These are phyloP conservation scores for Colletotrichum horii DNA, from an alignment of 2,329 filamentous ascomycete genomes.

Conservation along the genomic window DNA sequence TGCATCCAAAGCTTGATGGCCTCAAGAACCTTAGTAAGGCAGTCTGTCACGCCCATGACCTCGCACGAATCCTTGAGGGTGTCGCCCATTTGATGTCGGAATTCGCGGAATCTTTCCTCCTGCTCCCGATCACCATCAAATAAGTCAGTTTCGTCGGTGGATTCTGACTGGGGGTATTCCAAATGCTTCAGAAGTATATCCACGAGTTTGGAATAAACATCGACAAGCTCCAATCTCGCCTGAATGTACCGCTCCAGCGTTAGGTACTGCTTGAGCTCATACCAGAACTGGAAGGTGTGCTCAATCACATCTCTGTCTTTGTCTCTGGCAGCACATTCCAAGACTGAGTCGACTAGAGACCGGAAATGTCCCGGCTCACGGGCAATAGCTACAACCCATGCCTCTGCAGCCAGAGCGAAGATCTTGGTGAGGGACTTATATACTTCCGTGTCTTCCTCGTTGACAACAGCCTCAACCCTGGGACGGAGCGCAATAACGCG, in stretches of 20 bases:
- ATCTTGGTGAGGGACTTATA: constrained; percentile 90
- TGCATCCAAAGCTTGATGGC: constrained; percentile 89
- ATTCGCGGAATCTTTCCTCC: constrained; percentile 96
- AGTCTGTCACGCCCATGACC: constrained; percentile 92
- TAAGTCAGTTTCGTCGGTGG: constrained; percentile 76
- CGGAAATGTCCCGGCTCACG: constrained; percentile 83
- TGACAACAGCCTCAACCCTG: constrained; percentile 75
- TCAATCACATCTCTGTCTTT: constrained; percentile 90
- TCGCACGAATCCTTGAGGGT: constrained; percentile 97
- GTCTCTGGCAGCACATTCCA: constrained; percentile 91
- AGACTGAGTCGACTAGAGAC: constrained; percentile 82
- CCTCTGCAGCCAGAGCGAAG: constrained; percentile 90
- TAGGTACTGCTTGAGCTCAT: constrained; percentile 95
- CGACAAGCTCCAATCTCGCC: constrained; percentile 76
- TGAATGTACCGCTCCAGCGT: constrained; percentile 89
- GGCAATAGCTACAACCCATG: constrained; percentile 92
- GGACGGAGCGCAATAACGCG: constrained; percentile 77
- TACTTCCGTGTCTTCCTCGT: constrained; percentile 82
- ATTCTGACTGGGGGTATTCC: constrained; percentile 81
- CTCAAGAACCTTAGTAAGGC: constrained; percentile 85
- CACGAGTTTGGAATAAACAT: constrained; percentile 87
- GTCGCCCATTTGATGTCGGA: constrained; percentile 96
- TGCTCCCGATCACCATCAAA: constrained; percentile 96
- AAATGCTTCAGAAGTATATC: constrained; percentile 92
- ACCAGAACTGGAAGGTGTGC: constrained; percentile 97